phyloP scores from a whole-genome alignment of 2,329 filamentous ascomycete species.

The Seiridium unicorne region DNA sequence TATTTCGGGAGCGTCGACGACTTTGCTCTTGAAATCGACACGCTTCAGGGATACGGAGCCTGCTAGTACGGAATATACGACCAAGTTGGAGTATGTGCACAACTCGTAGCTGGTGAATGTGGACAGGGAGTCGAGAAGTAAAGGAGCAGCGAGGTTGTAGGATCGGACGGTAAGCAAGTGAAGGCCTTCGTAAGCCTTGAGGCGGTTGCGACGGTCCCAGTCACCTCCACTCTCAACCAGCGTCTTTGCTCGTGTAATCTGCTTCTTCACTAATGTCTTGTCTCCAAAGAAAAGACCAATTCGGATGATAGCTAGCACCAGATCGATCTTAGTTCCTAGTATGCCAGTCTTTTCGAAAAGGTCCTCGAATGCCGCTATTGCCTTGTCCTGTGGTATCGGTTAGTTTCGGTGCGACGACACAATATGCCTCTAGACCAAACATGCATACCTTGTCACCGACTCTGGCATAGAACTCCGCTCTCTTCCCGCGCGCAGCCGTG shows the following conservation, averaged over 20 bases:
- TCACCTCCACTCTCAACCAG: conserved; percentile 94
- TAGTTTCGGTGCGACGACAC: not conserved
- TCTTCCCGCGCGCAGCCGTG: conserved; percentile 86
- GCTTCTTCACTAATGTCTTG: conserved; percentile 88
- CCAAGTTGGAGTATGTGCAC: conserved; percentile 92
- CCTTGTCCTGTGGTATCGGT: conserved; percentile 71
- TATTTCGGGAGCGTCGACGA: conserved; percentile 97
- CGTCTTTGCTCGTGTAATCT: conserved; percentile 82
- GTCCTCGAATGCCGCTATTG: conserved; percentile 86
- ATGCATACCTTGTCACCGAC: conserved; percentile 85
- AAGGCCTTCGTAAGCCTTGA: conserved; percentile 97
- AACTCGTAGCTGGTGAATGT: conserved; percentile 99
- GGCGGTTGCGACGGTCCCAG: conserved; percentile 95
- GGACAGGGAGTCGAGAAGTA: conserved; percentile 93
- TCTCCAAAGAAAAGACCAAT: conserved; percentile 96
- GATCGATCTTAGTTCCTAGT: conserved; percentile 93
- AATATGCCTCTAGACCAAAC: no score
- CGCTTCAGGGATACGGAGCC: conserved; percentile 93
- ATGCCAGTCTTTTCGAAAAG: conserved; percentile 97
- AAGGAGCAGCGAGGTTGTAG: conserved; percentile 83
- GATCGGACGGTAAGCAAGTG: conserved; percentile 90
- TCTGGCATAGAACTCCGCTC: conserved; percentile 92
- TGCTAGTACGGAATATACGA: conserved; percentile 92
- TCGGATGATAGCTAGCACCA: conserved; percentile 94
- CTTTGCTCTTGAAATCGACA: conserved; percentile 98